These are phyloP conservation scores for Oryza punctata DNA, from an alignment of 176 grass and related monocot genomes.

Conservation along the genomic window DNA sequence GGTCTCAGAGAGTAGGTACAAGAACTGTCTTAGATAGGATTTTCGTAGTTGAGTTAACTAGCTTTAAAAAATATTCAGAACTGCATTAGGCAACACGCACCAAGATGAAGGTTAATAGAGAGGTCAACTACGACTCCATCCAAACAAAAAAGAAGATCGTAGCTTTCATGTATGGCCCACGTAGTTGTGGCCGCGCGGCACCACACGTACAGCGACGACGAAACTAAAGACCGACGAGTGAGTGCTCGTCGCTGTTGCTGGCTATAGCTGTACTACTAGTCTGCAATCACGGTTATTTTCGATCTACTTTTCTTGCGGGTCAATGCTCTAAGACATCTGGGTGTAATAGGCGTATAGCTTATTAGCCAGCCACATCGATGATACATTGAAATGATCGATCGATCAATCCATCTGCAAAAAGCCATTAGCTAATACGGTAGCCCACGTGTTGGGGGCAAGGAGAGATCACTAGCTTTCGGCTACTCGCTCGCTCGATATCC, in stretches of 20 bases:
- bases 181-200: background rate
- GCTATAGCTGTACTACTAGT: conserved; percentile 1
- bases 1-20: background rate
- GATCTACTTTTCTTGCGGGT: background rate
- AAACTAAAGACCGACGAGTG: conserved; percentile 24
- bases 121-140: background rate
- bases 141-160: background rate
- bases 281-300: background rate
- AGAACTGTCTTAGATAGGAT: background rate
- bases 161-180: conserved; percentile 29
- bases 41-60: background rate
- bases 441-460: background rate
- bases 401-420: background rate
- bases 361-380: too few relatives aligned
- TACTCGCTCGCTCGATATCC: background rate
- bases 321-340: background rate
- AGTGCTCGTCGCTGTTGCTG: conserved; percentile 34
- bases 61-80: background rate
- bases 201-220: background rate
- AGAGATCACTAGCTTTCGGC: background rate
- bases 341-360: too few relatives aligned
- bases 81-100: background rate
- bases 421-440: background rate
- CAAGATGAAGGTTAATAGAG: background rate
- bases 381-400: too few relatives aligned